Percentiles rank a stretch among this genome's conserved stretches.
These are phyloP conservation scores for Penicillium argentinense DNA, from an alignment of 495 filamentous ascomycete genomes.

Conservation along the genomic window DNA sequence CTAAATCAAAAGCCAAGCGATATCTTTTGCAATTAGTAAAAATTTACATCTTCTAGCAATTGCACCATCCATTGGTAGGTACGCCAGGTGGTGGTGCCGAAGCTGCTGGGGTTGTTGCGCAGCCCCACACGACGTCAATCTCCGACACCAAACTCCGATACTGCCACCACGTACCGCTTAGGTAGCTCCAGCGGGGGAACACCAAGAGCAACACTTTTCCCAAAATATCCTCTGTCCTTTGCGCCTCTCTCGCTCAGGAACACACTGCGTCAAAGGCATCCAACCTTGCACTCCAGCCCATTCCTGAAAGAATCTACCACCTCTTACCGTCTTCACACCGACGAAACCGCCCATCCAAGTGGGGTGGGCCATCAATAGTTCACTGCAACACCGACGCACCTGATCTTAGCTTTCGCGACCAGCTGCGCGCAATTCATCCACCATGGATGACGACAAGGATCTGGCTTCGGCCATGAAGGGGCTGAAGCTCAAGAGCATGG, in stretches of 20 bases:
- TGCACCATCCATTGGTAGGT: no score
- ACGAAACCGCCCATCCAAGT: conserved; percentile 7
- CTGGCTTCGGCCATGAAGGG: conserved; percentile 31
- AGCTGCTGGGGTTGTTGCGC: no score
- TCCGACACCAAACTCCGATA: conserved; percentile 5
- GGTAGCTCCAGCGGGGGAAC: conserved; percentile 6
- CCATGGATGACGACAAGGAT: conserved; percentile 26
- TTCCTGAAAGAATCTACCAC: no score
- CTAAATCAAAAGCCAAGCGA: no score
- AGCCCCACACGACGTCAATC: conserved; percentile 19
- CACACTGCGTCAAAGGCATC: no score
- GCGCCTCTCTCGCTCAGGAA: no score
- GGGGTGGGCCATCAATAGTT: conserved; percentile 5
- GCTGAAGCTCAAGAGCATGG: conserved; percentile 27
- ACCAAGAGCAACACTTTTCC: background rate
- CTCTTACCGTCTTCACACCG: background rate
- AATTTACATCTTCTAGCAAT: no score
- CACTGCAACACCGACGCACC: conserved; percentile 4
- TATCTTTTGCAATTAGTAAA: no score
- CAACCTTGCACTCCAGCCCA: no score
- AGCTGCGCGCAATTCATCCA: background rate
- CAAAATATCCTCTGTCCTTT: background rate
- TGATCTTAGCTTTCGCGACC: background rate
- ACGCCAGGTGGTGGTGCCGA: no score
- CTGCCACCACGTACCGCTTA: conserved; percentile 10